phyloP scores from a whole-genome alignment of 768 basidiomycete species.

The Phanerochaete sordida region DNA sequence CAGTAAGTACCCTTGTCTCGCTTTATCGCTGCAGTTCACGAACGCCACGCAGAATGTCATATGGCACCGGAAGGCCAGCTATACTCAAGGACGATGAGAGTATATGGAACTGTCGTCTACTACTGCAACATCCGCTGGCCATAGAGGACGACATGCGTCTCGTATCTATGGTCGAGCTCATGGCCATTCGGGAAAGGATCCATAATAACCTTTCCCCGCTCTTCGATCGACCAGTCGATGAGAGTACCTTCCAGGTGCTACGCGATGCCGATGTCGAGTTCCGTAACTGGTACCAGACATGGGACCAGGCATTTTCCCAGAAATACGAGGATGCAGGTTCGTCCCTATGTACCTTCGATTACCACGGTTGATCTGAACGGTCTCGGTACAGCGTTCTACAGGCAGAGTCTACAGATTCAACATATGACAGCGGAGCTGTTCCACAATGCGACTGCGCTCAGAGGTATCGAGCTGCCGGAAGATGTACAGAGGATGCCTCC shows the following conservation, averaged over 20 bases:
- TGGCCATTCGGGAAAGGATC: conserved; percentile 83
- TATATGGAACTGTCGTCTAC: conserved; percentile 72
- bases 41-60: conserved; percentile 67
- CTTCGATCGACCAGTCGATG: conserved; percentile 68
- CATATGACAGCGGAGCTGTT: conserved; percentile 83
- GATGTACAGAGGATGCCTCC: conserved; percentile 83
- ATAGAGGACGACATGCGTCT: conserved; percentile 94
- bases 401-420: conserved; percentile 84
- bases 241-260: conserved; percentile 68
- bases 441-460: conserved; percentile 78
- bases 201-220: conserved; percentile 78
- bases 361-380: neutral
- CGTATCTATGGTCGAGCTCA: conserved; percentile 91
- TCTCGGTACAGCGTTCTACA: conserved; percentile 64
- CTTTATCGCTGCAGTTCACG: conserved; percentile 7
- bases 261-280: conserved; percentile 77
- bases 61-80: conserved; percentile 90
- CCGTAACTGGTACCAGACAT: conserved; percentile 73
- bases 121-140: conserved; percentile 83
- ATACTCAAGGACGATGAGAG: conserved; percentile 92
- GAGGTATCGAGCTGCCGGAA: conserved; percentile 80
- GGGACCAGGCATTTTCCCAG: conserved; percentile 77
- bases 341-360: conserved; percentile 4
- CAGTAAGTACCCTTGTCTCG: conserved; percentile 53
- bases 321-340: conserved; percentile 81